A percentile compares a stretch with the other conserved stretches of the same genome.
Conservation (phyloP, 768 basidiomycete species). For the Boletus fagicola region DNA sequence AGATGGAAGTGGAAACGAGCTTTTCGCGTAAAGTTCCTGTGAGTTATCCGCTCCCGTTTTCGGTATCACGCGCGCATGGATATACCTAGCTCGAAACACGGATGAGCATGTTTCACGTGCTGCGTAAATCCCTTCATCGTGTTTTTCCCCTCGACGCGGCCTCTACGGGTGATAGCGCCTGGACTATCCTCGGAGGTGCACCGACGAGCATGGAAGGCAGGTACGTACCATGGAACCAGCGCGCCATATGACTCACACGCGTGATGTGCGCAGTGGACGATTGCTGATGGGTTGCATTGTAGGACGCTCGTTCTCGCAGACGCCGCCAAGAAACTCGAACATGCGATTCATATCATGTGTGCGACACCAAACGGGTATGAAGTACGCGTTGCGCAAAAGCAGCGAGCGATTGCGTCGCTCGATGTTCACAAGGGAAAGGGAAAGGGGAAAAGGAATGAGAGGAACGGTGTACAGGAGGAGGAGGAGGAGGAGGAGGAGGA, state of each 20-base stretch:
- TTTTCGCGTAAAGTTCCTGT: slow-evolving; percentile 47
- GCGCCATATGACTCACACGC: background rate
- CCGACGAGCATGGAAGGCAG: slow-evolving; percentile 21
- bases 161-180: slow-evolving; percentile 19
- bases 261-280: too few species aligned
- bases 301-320: slow-evolving; percentile 44
- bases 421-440: background rate
- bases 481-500: slow-evolving; percentile 5
- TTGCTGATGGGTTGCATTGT: background rate
- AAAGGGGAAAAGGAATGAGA: background rate
- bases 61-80: background rate
- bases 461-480: background rate
- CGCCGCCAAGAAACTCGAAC: slow-evolving; percentile 49
- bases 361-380: slow-evolving; percentile 52
- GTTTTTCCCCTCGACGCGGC: slow-evolving; percentile 13
- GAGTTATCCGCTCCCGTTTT: background rate
- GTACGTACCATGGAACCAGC: slow-evolving; percentile 12
- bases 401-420: slow-evolving; percentile 38
- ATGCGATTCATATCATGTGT: slow-evolving; percentile 46
- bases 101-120: slow-evolving; percentile 34
- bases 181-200: slow-evolving; percentile 23
- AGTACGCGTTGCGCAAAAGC: slow-evolving; percentile 32
- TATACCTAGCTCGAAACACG: slow-evolving; percentile 36
- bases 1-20: slow-evolving; percentile 38
- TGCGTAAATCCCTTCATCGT: slow-evolving; percentile 41